Percentiles rank a stretch among this genome's conserved stretches.
Evolutionary conservation across 257 asterid genomes (phyloP).

Genomic region (Solanum dulcamara): DNA sequence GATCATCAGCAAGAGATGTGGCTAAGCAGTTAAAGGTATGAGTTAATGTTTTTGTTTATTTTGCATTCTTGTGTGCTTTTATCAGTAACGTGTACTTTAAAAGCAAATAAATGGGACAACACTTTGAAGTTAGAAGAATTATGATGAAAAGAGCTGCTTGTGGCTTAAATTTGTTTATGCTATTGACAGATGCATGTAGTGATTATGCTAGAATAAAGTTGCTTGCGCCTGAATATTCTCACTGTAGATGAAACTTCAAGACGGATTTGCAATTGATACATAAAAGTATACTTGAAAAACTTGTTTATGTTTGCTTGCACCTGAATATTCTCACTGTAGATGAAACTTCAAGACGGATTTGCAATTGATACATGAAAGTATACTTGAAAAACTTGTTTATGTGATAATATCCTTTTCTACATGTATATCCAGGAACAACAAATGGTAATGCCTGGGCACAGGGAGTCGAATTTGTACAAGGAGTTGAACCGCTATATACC

Average conservation of each 20-base stretch:
- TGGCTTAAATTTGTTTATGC: neutral
- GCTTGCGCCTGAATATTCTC: neutral
- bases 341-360: too few species aligned
- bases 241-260: neutral
- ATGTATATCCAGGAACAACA: constrained; percentile 62
- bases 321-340: too few species aligned
- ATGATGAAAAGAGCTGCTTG: neutral
- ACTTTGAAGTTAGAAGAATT: neutral
- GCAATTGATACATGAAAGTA: neutral
- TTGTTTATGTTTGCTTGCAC: neutral
- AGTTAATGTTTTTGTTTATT: neutral
- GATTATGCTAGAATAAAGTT: neutral
- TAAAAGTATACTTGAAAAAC: neutral
- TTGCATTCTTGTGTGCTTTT: neutral
- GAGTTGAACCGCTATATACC: constrained; percentile 89
- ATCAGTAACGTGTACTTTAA: neutral
- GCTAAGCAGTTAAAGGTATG: constrained; percentile 86
- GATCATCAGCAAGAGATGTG: constrained; percentile 84
- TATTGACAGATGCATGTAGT: neutral
- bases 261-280: neutral
- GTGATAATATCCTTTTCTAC: neutral
- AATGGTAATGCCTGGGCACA: constrained; percentile 96
- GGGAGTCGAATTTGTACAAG: constrained; percentile 77
- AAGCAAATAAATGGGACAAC: neutral
- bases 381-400: neutral